phyloP scores from a whole-genome alignment of 805 yeast genomes.

The Barnettozyma californica region DNA sequence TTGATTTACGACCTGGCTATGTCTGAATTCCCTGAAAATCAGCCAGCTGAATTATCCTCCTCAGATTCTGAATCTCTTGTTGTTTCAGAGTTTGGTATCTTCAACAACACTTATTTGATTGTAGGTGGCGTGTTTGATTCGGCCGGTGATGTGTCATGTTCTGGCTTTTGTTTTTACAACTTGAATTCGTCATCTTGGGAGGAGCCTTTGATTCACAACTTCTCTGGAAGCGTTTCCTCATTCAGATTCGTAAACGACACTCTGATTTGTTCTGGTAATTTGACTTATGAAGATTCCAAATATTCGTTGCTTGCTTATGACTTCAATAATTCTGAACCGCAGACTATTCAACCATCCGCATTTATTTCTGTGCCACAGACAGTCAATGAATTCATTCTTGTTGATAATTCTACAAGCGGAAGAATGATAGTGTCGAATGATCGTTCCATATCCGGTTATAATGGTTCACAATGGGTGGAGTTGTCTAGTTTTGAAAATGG shows the following conservation, averaged over 20 bases:
- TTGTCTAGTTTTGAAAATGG: slow-evolving; percentile 33
- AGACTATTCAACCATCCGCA: slow-evolving; percentile 22
- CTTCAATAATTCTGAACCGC: slow-evolving; percentile 33
- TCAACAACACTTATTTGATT: slow-evolving; percentile 38
- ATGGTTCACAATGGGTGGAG: slow-evolving; percentile 44
- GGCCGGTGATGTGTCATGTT: slow-evolving; percentile 54
- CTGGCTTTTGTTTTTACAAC: slow-evolving; percentile 62
- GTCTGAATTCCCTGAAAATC: slow-evolving; percentile 16
- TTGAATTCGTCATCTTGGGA: slow-evolving; percentile 50
- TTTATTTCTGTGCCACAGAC: slow-evolving; percentile 16
- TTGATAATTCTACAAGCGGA: slow-evolving; percentile 39
- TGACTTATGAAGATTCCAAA: slow-evolving; percentile 34
- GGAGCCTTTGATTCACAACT: slow-evolving; percentile 25
- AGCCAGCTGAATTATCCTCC: slow-evolving; percentile 10
- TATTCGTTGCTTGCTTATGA: slow-evolving; percentile 50
- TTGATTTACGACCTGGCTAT: slow-evolving; percentile 45
- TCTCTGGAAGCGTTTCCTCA: slow-evolving; percentile 51
- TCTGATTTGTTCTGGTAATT: slow-evolving; percentile 49
- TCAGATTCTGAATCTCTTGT: slow-evolving; percentile 26
- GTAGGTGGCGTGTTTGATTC: slow-evolving; percentile 71
- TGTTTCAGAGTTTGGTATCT: slow-evolving; percentile 33
- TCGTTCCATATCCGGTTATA: slow-evolving; percentile 31
- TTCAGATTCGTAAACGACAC: slow-evolving; percentile 42
- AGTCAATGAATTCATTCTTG: slow-evolving; percentile 40
- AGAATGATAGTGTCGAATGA: slow-evolving; percentile 39